phyloP scores from a whole-genome alignment of 768 basidiomycete genomes.

The Lentinus tigrinus region DNA sequence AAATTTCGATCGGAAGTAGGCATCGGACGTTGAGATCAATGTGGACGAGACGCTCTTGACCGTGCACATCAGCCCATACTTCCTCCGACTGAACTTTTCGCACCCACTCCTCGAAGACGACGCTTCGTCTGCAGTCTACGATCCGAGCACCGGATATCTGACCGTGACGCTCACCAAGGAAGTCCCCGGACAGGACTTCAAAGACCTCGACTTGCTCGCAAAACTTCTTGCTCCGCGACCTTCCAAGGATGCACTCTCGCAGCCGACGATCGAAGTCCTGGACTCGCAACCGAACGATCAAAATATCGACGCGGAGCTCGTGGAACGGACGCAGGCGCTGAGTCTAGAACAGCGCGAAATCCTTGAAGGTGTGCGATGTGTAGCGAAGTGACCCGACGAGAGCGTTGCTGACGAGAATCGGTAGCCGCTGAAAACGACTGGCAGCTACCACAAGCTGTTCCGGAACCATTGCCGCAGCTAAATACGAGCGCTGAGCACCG shows the following conservation, averaged over 20 bases:
- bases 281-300: slow-evolving; percentile 23
- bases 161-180: slow-evolving; percentile 73
- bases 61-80: slow-evolving; percentile 82
- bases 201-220: slow-evolving; percentile 76
- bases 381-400: not conserved
- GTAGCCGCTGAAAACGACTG: slow-evolving; percentile 78
- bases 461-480: slow-evolving; percentile 39
- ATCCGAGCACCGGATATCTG: slow-evolving; percentile 76
- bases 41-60: slow-evolving; percentile 70
- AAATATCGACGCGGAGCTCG: slow-evolving; percentile 36
- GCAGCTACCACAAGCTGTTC: slow-evolving; percentile 67
- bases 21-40: slow-evolving; percentile 77
- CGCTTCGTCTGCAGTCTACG: slow-evolving; percentile 66
- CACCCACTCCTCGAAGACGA: slow-evolving; percentile 66
- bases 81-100: slow-evolving; percentile 75
- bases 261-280: slow-evolving; percentile 58
- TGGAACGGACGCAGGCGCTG: slow-evolving; percentile 41
- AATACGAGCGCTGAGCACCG: slow-evolving; percentile 43
- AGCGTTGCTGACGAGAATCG: not conserved
- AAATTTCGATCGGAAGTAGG: slow-evolving; percentile 44
- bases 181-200: slow-evolving; percentile 61
- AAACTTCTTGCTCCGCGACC: slow-evolving; percentile 72
- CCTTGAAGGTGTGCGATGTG: slow-evolving; percentile 44
- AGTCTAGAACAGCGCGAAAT: slow-evolving; percentile 54
- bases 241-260: slow-evolving; percentile 29